These are phyloP conservation scores for Hanseniaspora nectarophila DNA, from an alignment of 805 yeast genomes.

Conservation along the genomic window DNA sequence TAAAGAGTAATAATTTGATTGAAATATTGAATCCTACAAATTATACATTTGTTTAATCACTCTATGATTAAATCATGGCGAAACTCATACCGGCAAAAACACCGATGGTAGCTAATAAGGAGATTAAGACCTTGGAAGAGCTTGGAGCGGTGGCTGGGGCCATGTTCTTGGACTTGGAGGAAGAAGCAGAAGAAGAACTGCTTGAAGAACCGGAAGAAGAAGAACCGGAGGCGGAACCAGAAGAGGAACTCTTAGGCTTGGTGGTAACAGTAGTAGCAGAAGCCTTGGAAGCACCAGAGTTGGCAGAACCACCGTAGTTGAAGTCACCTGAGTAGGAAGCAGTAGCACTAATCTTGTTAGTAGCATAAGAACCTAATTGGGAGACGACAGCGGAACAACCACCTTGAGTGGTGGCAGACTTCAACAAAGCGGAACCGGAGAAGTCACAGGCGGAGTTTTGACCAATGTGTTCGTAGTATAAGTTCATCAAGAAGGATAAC, in stretches of 20 bases:
- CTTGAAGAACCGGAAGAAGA: slow-evolving; percentile 14
- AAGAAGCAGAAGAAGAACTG: slow-evolving; percentile 19
- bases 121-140: slow-evolving; percentile 24
- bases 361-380: slow-evolving; percentile 51
- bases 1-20: not conserved
- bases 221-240: slow-evolving; percentile 14
- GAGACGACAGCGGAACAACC: slow-evolving; percentile 45
- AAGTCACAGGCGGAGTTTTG: slow-evolving; percentile 49
- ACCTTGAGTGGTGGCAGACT: slow-evolving; percentile 37
- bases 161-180: slow-evolving; percentile 21
- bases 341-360: slow-evolving; percentile 30
- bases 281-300: slow-evolving; percentile 17
- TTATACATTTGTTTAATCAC: not conserved
- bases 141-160: slow-evolving; percentile 24
- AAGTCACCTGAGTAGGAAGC: slow-evolving; percentile 27
- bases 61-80: slow-evolving; percentile 23
- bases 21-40: no score
- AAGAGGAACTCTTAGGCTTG: slow-evolving; percentile 16
- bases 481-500: slow-evolving; percentile 52
- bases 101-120: slow-evolving; percentile 27
- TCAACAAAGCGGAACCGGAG: slow-evolving; percentile 53
- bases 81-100: slow-evolving; percentile 32
- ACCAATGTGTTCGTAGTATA: slow-evolving; percentile 45
- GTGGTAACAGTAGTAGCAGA: slow-evolving; percentile 17
- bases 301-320: slow-evolving; percentile 18